These are phyloP conservation scores for Epichloe hybrida DNA, from an alignment of 2,329 filamentous ascomycete genomes.

Conservation along the genomic window DNA sequence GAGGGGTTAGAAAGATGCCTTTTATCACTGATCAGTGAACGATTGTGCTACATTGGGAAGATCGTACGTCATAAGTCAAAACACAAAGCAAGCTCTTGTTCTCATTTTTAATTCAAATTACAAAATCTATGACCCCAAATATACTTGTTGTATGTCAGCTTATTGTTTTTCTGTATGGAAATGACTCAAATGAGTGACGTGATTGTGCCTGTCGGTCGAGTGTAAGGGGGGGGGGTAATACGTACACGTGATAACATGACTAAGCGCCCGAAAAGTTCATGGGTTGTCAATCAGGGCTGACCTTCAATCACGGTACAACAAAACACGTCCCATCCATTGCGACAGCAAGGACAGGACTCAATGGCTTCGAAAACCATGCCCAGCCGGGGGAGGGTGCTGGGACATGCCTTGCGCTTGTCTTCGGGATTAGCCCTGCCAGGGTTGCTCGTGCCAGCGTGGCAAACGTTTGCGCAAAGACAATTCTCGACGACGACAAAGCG, in stretches of 20 bases:
- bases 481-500: slow-evolving; percentile 61
- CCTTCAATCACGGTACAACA: not conserved
- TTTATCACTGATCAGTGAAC: not conserved
- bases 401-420: slow-evolving; percentile 37
- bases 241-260: slow-evolving; percentile 8
- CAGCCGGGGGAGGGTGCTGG: slow-evolving; percentile 45
- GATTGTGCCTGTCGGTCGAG: not conserved
- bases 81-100: not conserved
- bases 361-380: slow-evolving; percentile 48
- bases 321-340: slow-evolving; percentile 1
- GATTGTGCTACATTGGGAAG: not conserved
- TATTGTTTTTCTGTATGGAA: not conserved
- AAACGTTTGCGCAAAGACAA: slow-evolving; percentile 22
- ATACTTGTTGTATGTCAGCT: not conserved
- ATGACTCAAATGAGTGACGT: not conserved
- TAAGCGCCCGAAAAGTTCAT: slow-evolving; percentile 9
- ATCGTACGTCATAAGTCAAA: not conserved
- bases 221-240: not conserved
- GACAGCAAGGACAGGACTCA: slow-evolving; percentile 8
- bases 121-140: not conserved
- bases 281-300: not conserved
- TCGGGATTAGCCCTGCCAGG: slow-evolving; percentile 45
- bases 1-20: not conserved
- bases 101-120: not conserved
- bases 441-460: slow-evolving; percentile 63